Percentiles rank a stretch among this genome's conserved stretches.
Evolutionary conservation across 2,329 filamentous ascomycete genomes (phyloP).

Genomic region (Periglandula ipomoeae): DNA sequence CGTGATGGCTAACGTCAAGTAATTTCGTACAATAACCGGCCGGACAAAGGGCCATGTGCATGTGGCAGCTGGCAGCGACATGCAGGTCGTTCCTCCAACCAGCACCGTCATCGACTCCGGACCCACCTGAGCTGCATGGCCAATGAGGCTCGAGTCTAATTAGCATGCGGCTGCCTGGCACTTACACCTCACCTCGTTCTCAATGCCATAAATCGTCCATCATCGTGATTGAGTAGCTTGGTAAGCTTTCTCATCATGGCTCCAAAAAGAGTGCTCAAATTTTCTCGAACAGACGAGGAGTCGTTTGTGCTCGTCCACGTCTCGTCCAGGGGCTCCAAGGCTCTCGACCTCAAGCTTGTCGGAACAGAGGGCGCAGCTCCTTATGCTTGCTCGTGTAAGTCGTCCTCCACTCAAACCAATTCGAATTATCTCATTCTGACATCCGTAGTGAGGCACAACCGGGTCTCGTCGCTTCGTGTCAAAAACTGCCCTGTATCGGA

Average conservation of each 20-base stretch:
- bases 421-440: neutral
- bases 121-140: neutral
- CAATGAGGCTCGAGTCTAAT: neutral
- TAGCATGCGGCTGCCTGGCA: neutral
- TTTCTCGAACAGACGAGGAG: slow-evolving; percentile 46
- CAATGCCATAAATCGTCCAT: neutral
- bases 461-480: slow-evolving; percentile 41
- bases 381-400: slow-evolving; percentile 49
- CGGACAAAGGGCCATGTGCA: neutral
- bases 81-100: neutral
- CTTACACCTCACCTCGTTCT: neutral
- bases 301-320: slow-evolving; percentile 54
- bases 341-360: slow-evolving; percentile 56
- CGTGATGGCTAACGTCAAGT: neutral
- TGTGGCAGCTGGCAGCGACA: neutral
- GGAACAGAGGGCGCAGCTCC: slow-evolving; percentile 58
- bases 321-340: slow-evolving; percentile 36
- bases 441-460: slow-evolving; percentile 45
- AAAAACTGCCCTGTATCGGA: slow-evolving; percentile 45
- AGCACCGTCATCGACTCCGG: neutral
- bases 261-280: slow-evolving; percentile 38
- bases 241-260: slow-evolving; percentile 13
- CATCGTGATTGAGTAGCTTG: neutral
- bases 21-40: neutral
- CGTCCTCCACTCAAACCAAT: neutral